Percentiles rank a stretch among this genome's conserved stretches.
Conservation (phyloP, 1,284 basidiomycete genomes). For the Xerocomus amazonicus region DNA sequence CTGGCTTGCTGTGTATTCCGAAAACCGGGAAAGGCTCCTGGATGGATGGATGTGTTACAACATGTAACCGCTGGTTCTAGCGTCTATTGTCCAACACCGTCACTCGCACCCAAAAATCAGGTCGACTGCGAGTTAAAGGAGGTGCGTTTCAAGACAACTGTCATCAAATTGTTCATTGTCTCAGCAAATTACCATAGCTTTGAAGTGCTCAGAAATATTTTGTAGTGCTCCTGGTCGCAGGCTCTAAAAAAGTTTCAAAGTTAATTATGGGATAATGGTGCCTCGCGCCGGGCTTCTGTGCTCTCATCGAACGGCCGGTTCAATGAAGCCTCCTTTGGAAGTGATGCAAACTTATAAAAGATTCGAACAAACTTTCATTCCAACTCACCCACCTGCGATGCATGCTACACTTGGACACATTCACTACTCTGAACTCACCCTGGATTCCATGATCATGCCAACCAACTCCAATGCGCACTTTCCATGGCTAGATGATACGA, state of each 20-base stretch:
- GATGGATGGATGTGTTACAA: not conserved
- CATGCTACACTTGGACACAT: not conserved
- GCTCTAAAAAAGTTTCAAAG: not conserved
- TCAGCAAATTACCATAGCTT: not conserved
- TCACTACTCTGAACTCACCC: not conserved
- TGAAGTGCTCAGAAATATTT: not conserved
- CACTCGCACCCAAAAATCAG: too few species aligned
- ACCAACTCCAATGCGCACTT: not conserved
- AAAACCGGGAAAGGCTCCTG: too few species aligned
- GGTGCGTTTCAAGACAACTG: not conserved
- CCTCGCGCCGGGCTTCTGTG: not conserved
- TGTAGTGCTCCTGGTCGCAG: not conserved
- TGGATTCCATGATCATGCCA: not conserved
- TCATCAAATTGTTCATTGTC: not conserved
- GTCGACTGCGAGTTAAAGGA: not conserved
- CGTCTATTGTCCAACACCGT: too few species aligned
- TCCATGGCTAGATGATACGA: not conserved
- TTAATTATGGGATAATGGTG: not conserved
- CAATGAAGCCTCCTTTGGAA: not conserved
- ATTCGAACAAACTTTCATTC: not conserved
- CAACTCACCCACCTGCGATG: not conserved
- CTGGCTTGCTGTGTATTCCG: not conserved
- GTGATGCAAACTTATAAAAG: too few species aligned
- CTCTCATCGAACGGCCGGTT: too few species aligned
- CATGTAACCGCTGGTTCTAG: not conserved